A percentile compares a stretch with the other conserved stretches of the same genome.
Evolutionary conservation across 73 alveolate species (phyloP).

Genomic region (Urostyla sp.): DNA sequence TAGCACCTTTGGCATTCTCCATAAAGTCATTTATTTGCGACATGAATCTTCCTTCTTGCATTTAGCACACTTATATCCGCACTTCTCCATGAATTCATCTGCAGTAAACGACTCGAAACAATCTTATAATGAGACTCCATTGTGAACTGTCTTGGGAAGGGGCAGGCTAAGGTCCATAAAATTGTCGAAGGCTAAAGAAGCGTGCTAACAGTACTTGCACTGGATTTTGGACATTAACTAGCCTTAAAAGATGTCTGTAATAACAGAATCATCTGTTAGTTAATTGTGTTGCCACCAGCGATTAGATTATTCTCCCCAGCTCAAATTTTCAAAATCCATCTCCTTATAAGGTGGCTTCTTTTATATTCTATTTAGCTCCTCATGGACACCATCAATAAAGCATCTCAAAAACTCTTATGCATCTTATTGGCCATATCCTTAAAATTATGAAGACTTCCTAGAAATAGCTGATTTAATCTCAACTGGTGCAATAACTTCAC

Average conservation of each 20-base stretch:
- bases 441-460: slow-evolving; percentile 67
- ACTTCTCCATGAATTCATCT: slow-evolving; percentile 62
- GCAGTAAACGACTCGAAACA: slow-evolving; percentile 50
- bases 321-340: slow-evolving; percentile 48
- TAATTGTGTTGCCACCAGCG: slow-evolving; percentile 82
- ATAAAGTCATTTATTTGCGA: slow-evolving; percentile 67
- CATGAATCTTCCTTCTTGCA: slow-evolving; percentile 71
- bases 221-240: slow-evolving; percentile 64
- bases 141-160: slow-evolving; percentile 8
- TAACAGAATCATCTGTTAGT: slow-evolving; percentile 73
- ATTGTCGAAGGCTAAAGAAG: slow-evolving; percentile 78
- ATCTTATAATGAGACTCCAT: neutral
- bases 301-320: slow-evolving; percentile 41
- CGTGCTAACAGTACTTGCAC: slow-evolving; percentile 73
- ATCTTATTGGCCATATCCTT: slow-evolving; percentile 84
- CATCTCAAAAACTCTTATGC: slow-evolving; percentile 86
- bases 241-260: slow-evolving; percentile 84
- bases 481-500: slow-evolving; percentile 50
- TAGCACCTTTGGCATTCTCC: slow-evolving; percentile 75
- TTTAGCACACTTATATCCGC: slow-evolving; percentile 72
- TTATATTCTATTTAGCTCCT: slow-evolving; percentile 78
- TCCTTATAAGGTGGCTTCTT: slow-evolving; percentile 76
- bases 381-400: slow-evolving; percentile 79
- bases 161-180: slow-evolving; percentile 75
- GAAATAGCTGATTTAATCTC: slow-evolving; percentile 62